Conservation (phyloP, 2,329 filamentous ascomycete genomes). For the Penicillium thymicola region DNA sequence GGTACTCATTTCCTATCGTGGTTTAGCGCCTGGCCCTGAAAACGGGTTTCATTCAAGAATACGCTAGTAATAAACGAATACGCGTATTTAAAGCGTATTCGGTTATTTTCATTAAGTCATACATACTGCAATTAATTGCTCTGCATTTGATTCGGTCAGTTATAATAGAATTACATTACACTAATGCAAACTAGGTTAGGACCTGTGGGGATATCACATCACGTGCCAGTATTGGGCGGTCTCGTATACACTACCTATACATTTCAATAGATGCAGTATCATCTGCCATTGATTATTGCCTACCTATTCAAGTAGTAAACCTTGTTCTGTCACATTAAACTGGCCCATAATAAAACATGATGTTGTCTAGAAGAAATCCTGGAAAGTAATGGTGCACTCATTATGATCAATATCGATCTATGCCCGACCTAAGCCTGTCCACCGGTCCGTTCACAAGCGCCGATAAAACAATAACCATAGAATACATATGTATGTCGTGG, state of each 20-base stretch:
- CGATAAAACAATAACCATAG: slow-evolving; percentile 21
- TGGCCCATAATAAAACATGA: background rate
- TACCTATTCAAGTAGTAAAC: background rate
- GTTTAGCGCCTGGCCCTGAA: background rate
- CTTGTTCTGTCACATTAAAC: background rate
- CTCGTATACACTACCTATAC: no score
- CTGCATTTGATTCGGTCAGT: no score
- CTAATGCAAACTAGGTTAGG: background rate
- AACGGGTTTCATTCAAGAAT: background rate
- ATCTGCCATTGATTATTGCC: background rate
- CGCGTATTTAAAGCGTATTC: background rate
- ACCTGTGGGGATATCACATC: no score
- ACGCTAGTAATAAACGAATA: background rate
- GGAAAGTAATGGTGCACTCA: slow-evolving; percentile 3
- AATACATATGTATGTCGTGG: slow-evolving; percentile 19
- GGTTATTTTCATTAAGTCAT: background rate
- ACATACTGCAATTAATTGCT: background rate
- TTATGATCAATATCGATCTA: slow-evolving; percentile 14
- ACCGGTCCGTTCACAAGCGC: slow-evolving; percentile 14
- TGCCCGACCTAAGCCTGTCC: slow-evolving; percentile 8
- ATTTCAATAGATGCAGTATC: background rate
- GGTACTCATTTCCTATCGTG: background rate
- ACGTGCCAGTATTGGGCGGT: no score
- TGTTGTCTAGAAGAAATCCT: background rate
- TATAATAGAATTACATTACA: background rate